These are phyloP conservation scores for Lycium barbarum DNA, from an alignment of 257 asterid genomes.

Conservation along the genomic window DNA sequence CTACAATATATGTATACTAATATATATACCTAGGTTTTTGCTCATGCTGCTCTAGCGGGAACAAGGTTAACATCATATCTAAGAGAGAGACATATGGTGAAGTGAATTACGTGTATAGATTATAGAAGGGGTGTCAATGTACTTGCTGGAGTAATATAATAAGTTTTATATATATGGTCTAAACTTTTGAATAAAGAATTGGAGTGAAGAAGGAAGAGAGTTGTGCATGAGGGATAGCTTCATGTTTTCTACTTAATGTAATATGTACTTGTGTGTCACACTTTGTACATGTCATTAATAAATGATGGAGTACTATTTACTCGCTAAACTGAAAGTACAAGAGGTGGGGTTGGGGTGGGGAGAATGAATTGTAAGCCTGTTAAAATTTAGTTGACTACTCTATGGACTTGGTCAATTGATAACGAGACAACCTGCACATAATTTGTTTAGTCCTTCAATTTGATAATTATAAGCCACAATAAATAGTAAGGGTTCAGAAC, in stretches of 20 bases:
- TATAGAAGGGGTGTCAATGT: background rate
- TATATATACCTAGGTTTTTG: background rate
- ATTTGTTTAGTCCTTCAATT: too few species aligned
- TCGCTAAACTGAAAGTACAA: background rate
- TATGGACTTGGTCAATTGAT: too few species aligned
- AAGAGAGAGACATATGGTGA: background rate
- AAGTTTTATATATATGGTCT: too few species aligned
- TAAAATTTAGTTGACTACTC: too few species aligned
- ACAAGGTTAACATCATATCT: background rate
- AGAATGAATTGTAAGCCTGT: too few species aligned
- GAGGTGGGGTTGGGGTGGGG: too few species aligned
- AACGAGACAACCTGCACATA: too few species aligned
- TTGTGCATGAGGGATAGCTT: background rate
- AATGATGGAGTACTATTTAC: too few species aligned
- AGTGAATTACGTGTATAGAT: background rate
- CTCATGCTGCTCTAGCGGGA: background rate
- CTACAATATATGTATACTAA: background rate
- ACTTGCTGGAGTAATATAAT: background rate
- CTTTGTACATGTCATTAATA: background rate
- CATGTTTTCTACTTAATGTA: background rate
- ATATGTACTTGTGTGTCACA: background rate
- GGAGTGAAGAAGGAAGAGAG: background rate
- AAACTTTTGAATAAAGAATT: too few species aligned
- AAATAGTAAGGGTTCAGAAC: too few species aligned
- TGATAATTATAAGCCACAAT: too few species aligned